Percentiles rank a stretch among this genome's conserved stretches.
phyloP scores from a whole-genome alignment of 257 asterid genomes.

The Perilla frutescens region DNA sequence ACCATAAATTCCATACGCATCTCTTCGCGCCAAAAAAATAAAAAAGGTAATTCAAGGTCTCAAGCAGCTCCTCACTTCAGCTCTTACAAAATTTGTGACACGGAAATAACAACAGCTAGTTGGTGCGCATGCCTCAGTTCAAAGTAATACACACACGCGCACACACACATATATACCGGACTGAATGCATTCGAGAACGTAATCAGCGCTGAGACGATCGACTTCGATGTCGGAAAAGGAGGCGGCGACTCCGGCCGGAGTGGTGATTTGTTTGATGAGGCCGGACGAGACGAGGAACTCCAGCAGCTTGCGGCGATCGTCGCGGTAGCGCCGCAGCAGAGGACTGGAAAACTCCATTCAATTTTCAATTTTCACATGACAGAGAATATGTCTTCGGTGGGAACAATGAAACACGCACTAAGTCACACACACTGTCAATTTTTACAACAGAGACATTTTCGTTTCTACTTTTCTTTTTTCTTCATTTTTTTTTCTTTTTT shows the following conservation, averaged over 20 bases:
- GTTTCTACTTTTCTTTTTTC: not conserved
- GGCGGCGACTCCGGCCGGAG: slow-evolving; percentile 64
- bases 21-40: slow-evolving; percentile 6
- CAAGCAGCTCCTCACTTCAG: slow-evolving; percentile 27
- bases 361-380: not conserved
- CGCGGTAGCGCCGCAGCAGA: slow-evolving; percentile 65
- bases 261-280: slow-evolving; percentile 54
- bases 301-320: slow-evolving; percentile 95
- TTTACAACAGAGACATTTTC: slow-evolving; percentile 4
- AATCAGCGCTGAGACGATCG: slow-evolving; percentile 75
- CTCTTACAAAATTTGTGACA: slow-evolving; percentile 17
- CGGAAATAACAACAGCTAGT: slow-evolving; percentile 20
- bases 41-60: not conserved
- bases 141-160: not conserved
- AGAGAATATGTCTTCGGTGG: slow-evolving; percentile 33
- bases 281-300: slow-evolving; percentile 72
- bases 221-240: slow-evolving; percentile 63
- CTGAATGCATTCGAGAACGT: slow-evolving; percentile 74
- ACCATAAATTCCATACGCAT: not conserved
- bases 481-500: not conserved
- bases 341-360: slow-evolving; percentile 59
- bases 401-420: slow-evolving; percentile 25
- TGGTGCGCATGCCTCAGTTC: not conserved
- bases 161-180: slow-evolving; percentile 48
- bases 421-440: slow-evolving; percentile 7